A percentile compares a stretch with the other conserved stretches of the same genome.
Conservation (phyloP, 805 yeast species). For the Maudiozyma pseudohumilis region DNA sequence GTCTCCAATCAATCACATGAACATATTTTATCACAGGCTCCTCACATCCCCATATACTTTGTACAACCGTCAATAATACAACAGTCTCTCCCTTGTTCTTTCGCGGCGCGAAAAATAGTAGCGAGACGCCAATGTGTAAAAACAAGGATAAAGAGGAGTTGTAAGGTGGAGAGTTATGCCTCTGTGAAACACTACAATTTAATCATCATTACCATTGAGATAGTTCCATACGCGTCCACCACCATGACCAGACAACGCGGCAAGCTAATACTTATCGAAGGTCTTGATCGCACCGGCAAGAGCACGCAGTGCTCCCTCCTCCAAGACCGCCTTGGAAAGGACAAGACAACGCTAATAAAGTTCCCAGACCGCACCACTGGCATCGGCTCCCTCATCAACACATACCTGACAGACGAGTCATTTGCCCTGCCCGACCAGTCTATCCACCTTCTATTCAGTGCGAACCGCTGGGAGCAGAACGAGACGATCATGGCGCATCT, state of each 20-base stretch:
- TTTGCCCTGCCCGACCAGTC: constrained; percentile 61
- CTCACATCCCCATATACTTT: no score
- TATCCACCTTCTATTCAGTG: constrained; percentile 79
- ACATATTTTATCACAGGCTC: no score
- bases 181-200: no score
- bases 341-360: constrained; percentile 44
- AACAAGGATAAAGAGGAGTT: neutral
- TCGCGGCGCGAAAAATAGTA: no score
- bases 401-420: constrained; percentile 47
- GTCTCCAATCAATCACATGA: no score
- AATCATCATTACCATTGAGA: no score
- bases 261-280: constrained; percentile 72
- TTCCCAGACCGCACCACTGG: constrained; percentile 84
- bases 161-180: no score
- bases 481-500: constrained; percentile 38
- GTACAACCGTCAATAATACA: no score
- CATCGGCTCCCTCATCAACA: constrained; percentile 70
- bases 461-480: constrained; percentile 86
- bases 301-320: constrained; percentile 62
- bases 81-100: no score
- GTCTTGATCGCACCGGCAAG: constrained; percentile 91
- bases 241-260: constrained; percentile 43
- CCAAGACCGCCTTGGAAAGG: constrained; percentile 23
- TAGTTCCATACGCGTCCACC: no score
- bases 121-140: no score